Base-by-base conservation (phyloP, 225 moss, liverwort and hornwort species). In the Marchantia polymorpha region DNA sequence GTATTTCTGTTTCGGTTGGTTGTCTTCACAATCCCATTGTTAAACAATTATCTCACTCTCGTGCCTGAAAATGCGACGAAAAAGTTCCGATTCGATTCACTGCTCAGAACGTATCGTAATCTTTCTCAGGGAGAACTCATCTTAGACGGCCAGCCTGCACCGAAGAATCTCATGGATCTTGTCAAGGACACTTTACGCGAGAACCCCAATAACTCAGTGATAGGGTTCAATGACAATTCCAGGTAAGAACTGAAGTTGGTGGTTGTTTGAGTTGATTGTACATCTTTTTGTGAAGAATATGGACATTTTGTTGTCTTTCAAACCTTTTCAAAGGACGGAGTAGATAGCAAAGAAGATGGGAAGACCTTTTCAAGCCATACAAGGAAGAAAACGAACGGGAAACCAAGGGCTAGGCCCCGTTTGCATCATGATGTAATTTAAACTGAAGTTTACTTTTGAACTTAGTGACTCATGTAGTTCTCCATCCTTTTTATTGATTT, bases 171-270 rank as follows among this genome's bases (percentile, higher is more conserved):
- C 20, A 91, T 99, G 72, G 78, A 89, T 87, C 89, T 99, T 54
- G 95, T 99, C 7, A 99, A 92, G 87, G 99, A 99, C 68, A 99
- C 99, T 50, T 92, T 90, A 95, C 87, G 80, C 76, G 87, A 87
- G 31, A 95, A 99, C 79, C 88, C 83, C 55, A 99, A 99, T 77
- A 99, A 99, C 79, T 99, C 99, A 39, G 99, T 99, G 51, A 93
- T 99, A 79, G 99, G 99, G 0, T 99, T 99, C 76, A 89, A 92
- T 48, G 99, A 99, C 85, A 99, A 99, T 76, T 99, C 99, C 76
- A 97, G 97, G 97, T 92, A 50, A 10, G 17, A 11, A 48, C n/a
- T 53, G 20, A 20, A 9, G 31, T 54, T 51, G n/a, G 19, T 49
- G 31, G 73, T 63, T 22, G n/a, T 58, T 73, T 14, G 4, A 0